Conservation (phyloP, 116 monocot species). For the Cymodocea nodosa region DNA sequence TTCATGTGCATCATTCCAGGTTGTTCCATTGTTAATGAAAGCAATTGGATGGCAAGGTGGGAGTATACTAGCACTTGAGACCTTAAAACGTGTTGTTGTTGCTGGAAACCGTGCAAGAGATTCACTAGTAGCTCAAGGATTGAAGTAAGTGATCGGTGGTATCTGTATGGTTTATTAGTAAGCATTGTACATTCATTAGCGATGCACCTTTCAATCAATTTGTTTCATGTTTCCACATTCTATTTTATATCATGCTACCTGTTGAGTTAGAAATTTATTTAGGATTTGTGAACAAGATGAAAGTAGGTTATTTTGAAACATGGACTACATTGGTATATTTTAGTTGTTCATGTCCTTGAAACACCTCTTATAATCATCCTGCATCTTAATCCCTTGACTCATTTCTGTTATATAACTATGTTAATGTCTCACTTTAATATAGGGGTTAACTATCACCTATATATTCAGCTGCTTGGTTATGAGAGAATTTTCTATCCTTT, state of each 20-base stretch:
- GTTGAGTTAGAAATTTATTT: not conserved
- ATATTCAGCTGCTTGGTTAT: too few relatives aligned
- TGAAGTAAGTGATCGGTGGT: slow-evolving; percentile 54
- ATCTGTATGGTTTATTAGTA: not conserved
- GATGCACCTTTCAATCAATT: not conserved
- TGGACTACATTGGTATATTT: too few relatives aligned
- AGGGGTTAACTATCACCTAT: too few relatives aligned
- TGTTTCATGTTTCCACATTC: not conserved
- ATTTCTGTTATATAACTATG: too few relatives aligned
- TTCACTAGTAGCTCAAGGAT: slow-evolving; percentile 96
- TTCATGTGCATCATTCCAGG: slow-evolving; percentile 27
- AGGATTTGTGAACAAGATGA: not conserved
- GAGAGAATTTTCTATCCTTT: too few relatives aligned
- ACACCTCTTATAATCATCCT: too few relatives aligned
- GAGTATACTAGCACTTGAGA: slow-evolving; percentile 90
- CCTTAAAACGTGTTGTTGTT: slow-evolving; percentile 94
- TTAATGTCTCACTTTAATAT: too few relatives aligned
- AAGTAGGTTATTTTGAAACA: too few relatives aligned
- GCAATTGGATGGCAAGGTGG: slow-evolving; percentile 99
- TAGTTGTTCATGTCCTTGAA: too few relatives aligned
- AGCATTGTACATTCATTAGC: not conserved
- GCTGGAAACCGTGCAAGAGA: slow-evolving; percentile 98
- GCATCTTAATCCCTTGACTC: too few relatives aligned
- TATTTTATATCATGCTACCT: not conserved
- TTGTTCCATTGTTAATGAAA: slow-evolving; percentile 99